Evolutionary conservation across 805 yeast species (phyloP), one percentile per base, ranked within the genome.

Genomic region (Barnettozyma salicaria): DNA sequence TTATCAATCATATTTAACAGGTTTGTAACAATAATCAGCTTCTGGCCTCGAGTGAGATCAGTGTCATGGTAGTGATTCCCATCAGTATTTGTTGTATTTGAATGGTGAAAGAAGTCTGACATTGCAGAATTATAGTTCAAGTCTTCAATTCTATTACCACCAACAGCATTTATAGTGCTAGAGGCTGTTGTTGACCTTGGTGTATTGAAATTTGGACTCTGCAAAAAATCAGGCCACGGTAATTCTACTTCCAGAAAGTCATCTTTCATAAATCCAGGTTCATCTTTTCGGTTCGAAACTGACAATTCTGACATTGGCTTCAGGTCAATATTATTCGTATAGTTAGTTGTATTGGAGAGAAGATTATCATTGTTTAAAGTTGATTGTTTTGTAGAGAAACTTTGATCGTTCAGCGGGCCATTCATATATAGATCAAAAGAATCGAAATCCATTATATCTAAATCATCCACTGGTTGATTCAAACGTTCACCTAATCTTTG

Each of bases 301-400:
- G 42, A 43, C 13, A 51, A 38, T 22, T 45, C 49, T 4, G 55
- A 51, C 55, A 51, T 51, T n/a, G 47, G 49, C 22, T 51, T 52
- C 7, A 50, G 35, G 11, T 14, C 13, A 10, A 14, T n/a, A 4
- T 17, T 18, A 7, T 21, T 22, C 12, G 18, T 6, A 22, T 11
- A 19, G 12, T 9, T 27, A n/a, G 7, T 9, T 10, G 10, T 20
- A 7, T 30, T 30, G n/a, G 26, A 16, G 7, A 17, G 5, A 13
- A 27, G 3, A n/a, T n/a, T n/a, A n/a, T n/a, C n/a, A n/a, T n/a
- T n/a, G n/a, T n/a, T n/a, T n/a, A n/a, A n/a, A n/a, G 19, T 27
- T 34, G 28, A 22, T 7, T 28, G 18, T 22, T 14, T 17, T 34
- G 17, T 12, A 14, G 19, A 30, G 16, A 16, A 20, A 14, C 9